phyloP scores from a whole-genome alignment of 1,139 yeast species.

The Pichia sp. region DNA sequence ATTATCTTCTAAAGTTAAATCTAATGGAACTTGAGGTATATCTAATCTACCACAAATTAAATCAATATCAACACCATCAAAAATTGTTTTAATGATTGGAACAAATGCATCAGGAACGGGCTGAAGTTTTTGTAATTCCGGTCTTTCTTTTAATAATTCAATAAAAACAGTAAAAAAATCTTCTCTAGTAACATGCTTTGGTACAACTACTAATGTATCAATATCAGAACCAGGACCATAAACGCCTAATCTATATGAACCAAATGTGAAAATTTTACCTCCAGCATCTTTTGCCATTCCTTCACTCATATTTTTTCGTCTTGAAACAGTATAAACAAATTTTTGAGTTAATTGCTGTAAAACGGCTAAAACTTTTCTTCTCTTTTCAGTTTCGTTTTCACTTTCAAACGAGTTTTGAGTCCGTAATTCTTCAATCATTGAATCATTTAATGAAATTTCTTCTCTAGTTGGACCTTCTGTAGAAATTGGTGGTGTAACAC shows the following conservation, averaged over 20 bases:
- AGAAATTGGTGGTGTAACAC: slow-evolving; percentile 90
- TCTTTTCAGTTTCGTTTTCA: slow-evolving; percentile 69
- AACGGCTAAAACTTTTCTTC: slow-evolving; percentile 65
- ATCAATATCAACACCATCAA: slow-evolving; percentile 86
- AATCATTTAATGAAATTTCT: slow-evolving; percentile 70
- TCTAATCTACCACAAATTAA: slow-evolving; percentile 77
- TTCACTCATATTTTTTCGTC: slow-evolving; percentile 83
- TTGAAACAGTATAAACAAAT: slow-evolving; percentile 77
- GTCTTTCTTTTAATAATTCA: slow-evolving; percentile 55
- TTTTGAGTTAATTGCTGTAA: slow-evolving; percentile 70
- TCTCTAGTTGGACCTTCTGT: slow-evolving; percentile 74
- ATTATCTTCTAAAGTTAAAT: slow-evolving; percentile 74
- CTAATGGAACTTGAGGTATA: slow-evolving; percentile 70
- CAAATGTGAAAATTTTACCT: slow-evolving; percentile 91
- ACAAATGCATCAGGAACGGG: slow-evolving; percentile 96
- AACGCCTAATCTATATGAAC: slow-evolving; percentile 90
- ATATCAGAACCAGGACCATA: slow-evolving; percentile 98
- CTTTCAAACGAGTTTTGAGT: slow-evolving; percentile 85
- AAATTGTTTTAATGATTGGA: slow-evolving; percentile 85
- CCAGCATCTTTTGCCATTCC: slow-evolving; percentile 98
- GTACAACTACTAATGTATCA: slow-evolving; percentile 91
- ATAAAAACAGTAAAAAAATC: slow-evolving; percentile 82
- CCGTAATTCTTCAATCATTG: slow-evolving; percentile 70
- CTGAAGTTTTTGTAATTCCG: slow-evolving; percentile 82
- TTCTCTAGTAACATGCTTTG: slow-evolving; percentile 87